Conservation (phyloP, 2,329 filamentous ascomycete genomes). For the Fusarium bactridioides region DNA sequence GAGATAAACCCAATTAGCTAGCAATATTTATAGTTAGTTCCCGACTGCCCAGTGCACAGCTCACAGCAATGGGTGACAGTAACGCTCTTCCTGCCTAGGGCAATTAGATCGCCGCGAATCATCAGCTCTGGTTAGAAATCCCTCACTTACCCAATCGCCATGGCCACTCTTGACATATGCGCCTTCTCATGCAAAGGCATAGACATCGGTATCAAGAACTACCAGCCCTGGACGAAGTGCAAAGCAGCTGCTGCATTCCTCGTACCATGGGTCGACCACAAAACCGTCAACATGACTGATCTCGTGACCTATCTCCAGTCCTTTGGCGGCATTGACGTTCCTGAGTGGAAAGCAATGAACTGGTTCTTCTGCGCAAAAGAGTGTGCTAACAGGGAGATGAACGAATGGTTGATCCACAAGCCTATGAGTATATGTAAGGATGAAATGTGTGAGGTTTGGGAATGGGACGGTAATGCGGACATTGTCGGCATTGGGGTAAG, state of each 20-base stretch:
- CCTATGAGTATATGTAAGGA: not conserved
- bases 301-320: not conserved
- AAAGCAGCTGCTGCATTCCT: not conserved
- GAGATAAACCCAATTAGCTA: not conserved
- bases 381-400: not conserved
- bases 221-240: not conserved
- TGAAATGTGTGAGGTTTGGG: not conserved
- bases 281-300: not conserved
- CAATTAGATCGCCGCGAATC: not conserved
- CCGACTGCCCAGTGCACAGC: not conserved
- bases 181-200: not conserved
- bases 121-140: not conserved
- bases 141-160: not conserved
- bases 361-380: not conserved
- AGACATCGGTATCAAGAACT: not conserved
- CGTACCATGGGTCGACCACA: not conserved
- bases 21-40: not conserved
- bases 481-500: not conserved
- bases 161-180: not conserved
- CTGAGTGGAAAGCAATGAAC: not conserved
- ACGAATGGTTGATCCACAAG: not conserved
- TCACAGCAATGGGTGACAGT: not conserved
- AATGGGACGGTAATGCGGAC: not conserved
- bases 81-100: not conserved
- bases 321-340: not conserved